Conservation (phyloP, 2,329 filamentous ascomycete genomes). For the Sarocladium strictum region DNA sequence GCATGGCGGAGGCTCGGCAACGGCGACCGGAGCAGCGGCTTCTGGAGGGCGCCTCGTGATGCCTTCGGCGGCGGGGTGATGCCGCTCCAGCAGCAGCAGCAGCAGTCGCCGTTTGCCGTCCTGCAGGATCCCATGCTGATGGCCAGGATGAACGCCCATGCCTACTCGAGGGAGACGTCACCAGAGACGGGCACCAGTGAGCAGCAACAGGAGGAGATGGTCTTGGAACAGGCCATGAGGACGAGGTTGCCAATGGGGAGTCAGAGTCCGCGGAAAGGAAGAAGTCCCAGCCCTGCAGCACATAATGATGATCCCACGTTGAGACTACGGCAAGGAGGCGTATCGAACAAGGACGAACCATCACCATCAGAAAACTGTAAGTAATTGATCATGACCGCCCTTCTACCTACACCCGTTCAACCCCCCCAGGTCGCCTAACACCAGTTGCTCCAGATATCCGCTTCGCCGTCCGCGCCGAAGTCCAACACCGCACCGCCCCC, state of each 20-base stretch:
- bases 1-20: conserved; percentile 57
- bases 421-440: conserved; percentile 14
- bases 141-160: neutral
- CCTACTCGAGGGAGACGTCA: conserved; percentile 10
- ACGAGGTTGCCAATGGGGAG: conserved; percentile 51
- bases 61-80: conserved; percentile 42
- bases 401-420: too few species aligned
- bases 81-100: conserved; percentile 1
- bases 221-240: conserved; percentile 46
- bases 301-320: neutral
- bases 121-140: conserved; percentile 6
- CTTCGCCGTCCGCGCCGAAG: conserved; percentile 80
- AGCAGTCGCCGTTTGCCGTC: conserved; percentile 3
- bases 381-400: too few species aligned
- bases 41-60: conserved; percentile 45
- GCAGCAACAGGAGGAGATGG: conserved; percentile 30
- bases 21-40: conserved; percentile 51
- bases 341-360: conserved; percentile 13
- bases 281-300: conserved; percentile 26
- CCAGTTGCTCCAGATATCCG: conserved; percentile 61
- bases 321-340: conserved; percentile 14
- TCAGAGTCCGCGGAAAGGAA: conserved; percentile 47
- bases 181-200: conserved; percentile 26
- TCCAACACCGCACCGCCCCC: conserved; percentile 79
- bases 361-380: conserved; percentile 43